Evolutionary conservation across 805 yeast genomes (phyloP), one percentile per base, ranked within the genome.

Genomic region (Saccharomyces eubayanus): DNA sequence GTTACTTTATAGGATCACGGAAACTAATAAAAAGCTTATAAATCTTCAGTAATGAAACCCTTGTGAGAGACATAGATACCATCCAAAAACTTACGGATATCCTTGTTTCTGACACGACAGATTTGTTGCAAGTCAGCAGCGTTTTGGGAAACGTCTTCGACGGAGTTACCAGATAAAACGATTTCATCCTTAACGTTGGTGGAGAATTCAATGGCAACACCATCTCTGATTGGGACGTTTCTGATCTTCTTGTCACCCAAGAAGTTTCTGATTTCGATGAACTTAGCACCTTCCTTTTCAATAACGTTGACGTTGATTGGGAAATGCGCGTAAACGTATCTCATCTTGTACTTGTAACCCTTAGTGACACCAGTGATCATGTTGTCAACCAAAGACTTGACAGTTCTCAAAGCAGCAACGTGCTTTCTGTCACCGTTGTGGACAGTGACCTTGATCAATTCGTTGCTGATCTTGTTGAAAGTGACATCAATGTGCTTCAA

Each of bases 291-390:
- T 57, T 92, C 92, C 71, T 81, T 79, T 65, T 87, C 89, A 74
- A 87, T 75, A 66, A 90, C 77, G 83, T 91, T 92, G 67, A 94
- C 97, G 80, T 94, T 94, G 80, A 95, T 94, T 77, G 99, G 99
- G 96, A 94, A 94, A 89, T 94, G 99, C 85, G 99, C 99, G 76
- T 92, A 95, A 63, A 94, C 99, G 78, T 89, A 91, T 84, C 98
- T 90, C 97, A 94, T 87, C 88, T 94, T 94, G 94, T 94, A 94
- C 81, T 88, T 85, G 96, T 80, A 92, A 79, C 98, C 99, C 82
- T 85, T 85, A 76, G 99, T 94, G 75, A 94, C 99, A 87, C 99
- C 99, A 67, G 87, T 88, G 79, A 94, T 77, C 84, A 94, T 78
- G 88, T 94, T 94, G 74, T 89, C 74, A 71, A 94, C 82, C 75